These are phyloP conservation scores for Sclerotinia spermophila DNA, from an alignment of 2,329 filamentous ascomycete species.

Conservation along the genomic window DNA sequence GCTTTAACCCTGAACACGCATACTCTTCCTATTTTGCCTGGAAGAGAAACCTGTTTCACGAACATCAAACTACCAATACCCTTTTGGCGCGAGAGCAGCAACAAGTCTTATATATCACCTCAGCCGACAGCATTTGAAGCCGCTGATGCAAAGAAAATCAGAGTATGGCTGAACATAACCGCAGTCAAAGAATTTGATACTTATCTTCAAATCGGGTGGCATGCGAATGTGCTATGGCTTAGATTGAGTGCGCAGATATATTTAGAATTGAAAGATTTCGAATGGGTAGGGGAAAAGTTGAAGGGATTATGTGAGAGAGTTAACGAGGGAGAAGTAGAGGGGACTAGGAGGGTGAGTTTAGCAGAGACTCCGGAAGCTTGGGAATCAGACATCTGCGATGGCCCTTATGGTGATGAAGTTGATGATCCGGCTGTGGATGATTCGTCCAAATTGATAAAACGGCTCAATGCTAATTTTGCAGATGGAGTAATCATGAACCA, in stretches of 20 bases:
- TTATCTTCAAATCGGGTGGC: constrained; percentile 59
- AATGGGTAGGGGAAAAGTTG: constrained; percentile 53
- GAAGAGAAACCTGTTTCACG: constrained; percentile 65
- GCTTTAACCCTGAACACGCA: constrained; percentile 65
- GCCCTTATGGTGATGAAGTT: not conserved
- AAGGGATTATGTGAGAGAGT: constrained; percentile 49
- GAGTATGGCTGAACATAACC: constrained; percentile 42
- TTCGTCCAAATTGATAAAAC: fast-evolving
- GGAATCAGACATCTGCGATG: not conserved
- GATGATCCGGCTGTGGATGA: not conserved
- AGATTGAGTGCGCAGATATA: constrained; percentile 80
- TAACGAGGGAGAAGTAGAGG: constrained; percentile 33
- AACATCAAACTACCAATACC: constrained; percentile 65
- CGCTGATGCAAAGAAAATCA: constrained; percentile 54
- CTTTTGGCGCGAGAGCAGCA: constrained; percentile 39
- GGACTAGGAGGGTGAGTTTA: not conserved
- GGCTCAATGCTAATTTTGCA: not conserved
- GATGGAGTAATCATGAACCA: not conserved
- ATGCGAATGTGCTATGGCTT: constrained; percentile 58
- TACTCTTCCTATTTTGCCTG: constrained; percentile 63
- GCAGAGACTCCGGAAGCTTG: not conserved
- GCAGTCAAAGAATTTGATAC: constrained; percentile 58
- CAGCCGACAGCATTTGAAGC: constrained; percentile 32
- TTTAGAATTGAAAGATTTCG: constrained; percentile 72
- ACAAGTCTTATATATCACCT: constrained; percentile 28